Conservation (phyloP, 1,139 yeast species). For the Blastobotrys aristatus region DNA sequence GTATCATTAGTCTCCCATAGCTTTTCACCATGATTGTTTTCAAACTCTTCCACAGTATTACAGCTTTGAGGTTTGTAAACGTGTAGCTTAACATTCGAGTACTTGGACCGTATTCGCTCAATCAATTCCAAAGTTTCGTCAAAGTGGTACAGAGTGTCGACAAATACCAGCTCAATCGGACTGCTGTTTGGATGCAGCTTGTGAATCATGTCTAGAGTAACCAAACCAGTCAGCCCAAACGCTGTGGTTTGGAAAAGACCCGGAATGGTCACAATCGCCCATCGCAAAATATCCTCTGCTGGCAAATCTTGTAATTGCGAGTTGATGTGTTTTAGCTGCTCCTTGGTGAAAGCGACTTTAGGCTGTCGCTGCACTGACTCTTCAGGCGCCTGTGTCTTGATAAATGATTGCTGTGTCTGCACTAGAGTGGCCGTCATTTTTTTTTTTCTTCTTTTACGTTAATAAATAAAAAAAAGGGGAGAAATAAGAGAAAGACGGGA, state of each 20-base stretch:
- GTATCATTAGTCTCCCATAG: constrained; percentile 83
- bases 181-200: constrained; percentile 41
- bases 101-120: constrained; percentile 49
- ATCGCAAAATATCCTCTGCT: constrained; percentile 69
- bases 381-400: not conserved
- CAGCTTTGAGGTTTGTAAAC: constrained; percentile 62
- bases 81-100: constrained; percentile 51
- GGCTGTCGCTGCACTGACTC: not conserved
- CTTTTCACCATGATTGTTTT: constrained; percentile 59
- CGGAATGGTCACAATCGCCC: constrained; percentile 83
- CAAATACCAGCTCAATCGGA: constrained; percentile 70
- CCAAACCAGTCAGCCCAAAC: constrained; percentile 89
- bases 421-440: constrained; percentile 6
- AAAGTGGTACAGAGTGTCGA: constrained; percentile 90
- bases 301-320: constrained; percentile 47
- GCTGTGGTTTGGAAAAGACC: constrained; percentile 87
- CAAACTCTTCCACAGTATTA: constrained; percentile 59
- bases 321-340: constrained; percentile 45
- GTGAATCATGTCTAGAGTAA: constrained; percentile 78
- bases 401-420: not conserved
- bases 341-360: constrained; percentile 18
- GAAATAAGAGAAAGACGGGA: not conserved
- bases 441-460: not conserved
- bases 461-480: not conserved
- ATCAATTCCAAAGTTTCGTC: constrained; percentile 85